phyloP scores from a whole-genome alignment of 73 alveolate species.

The Effrenium voratum region DNA sequence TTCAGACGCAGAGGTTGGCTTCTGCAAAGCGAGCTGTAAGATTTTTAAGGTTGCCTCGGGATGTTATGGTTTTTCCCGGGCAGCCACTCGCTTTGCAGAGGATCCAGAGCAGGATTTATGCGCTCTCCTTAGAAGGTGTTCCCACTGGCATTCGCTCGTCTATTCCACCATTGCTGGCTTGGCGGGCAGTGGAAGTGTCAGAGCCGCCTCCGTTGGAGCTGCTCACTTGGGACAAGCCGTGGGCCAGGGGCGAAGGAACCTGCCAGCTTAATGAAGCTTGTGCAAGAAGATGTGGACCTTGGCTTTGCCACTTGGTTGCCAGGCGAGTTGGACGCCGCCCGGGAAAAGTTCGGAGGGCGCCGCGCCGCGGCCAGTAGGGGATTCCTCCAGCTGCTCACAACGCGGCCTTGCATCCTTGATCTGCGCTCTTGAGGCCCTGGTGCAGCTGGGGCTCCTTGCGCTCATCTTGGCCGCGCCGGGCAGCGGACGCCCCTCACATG shows the following conservation, averaged over 20 bases:
- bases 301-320: background rate
- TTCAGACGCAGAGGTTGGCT: background rate
- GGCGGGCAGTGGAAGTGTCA: constrained; percentile 4
- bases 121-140: background rate
- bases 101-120: background rate
- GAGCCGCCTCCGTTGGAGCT: background rate
- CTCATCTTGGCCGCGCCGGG: no score
- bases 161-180: background rate
- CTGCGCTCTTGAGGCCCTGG: constrained; percentile 14
- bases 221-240: background rate
- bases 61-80: background rate
- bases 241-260: background rate
- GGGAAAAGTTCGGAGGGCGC: no score
- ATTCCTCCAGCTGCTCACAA: no score
- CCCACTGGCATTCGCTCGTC: background rate
- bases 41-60: background rate
- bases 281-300: constrained; percentile 4
- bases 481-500: no score
- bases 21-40: background rate
- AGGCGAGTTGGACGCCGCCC: no score
- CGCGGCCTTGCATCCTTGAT: background rate
- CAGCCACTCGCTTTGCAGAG: background rate
- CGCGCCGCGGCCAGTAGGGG: no score
- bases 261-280: background rate
- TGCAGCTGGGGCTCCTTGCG: background rate